A percentile compares a stretch with the other conserved stretches of the same genome.
Evolutionary conservation across 441 rosid genomes (phyloP).

Genomic region (Arabidopsis hybrid): DNA sequence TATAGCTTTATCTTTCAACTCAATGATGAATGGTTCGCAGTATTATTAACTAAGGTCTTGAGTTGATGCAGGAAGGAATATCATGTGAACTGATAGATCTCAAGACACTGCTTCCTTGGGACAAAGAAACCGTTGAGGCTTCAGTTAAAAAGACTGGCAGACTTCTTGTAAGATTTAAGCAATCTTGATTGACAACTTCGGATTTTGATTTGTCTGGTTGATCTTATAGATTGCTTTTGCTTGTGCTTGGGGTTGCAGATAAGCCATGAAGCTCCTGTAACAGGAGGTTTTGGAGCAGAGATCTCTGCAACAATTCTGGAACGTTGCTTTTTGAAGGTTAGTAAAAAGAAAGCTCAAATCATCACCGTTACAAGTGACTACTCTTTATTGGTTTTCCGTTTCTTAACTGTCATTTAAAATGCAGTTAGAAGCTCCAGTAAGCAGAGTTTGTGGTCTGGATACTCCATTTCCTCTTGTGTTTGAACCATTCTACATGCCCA

Average conservation of each 20-base stretch:
- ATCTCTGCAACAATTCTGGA: constrained; percentile 86
- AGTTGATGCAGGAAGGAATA: constrained; percentile 78
- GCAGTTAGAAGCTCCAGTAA: constrained; percentile 94
- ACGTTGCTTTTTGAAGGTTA: constrained; percentile 85
- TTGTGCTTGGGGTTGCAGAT: constrained; percentile 56
- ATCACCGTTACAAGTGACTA: not conserved
- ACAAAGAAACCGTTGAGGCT: constrained; percentile 88
- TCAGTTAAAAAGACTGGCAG: constrained; percentile 89
- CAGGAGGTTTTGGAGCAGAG: constrained; percentile 99
- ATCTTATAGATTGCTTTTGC: constrained; percentile 17
- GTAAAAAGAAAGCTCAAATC: not conserved
- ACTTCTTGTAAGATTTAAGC: constrained; percentile 66
- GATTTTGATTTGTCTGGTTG: constrained; percentile 4
- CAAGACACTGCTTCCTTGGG: constrained; percentile 92
- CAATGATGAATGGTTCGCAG: not conserved
- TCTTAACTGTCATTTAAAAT: not conserved
- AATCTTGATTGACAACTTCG: not conserved
- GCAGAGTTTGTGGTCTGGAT: constrained; percentile 88
- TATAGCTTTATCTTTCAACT: not conserved
- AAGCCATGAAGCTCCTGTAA: constrained; percentile 94
- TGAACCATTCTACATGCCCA: constrained; percentile 92
- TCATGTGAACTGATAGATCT: constrained; percentile 94
- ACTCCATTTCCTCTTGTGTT: constrained; percentile 96
- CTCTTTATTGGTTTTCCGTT: not conserved
- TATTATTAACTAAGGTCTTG: not conserved